Base-by-base conservation (phyloP, 352 stramenopile genomes). In the Globisporangium megalacanthum region DNA sequence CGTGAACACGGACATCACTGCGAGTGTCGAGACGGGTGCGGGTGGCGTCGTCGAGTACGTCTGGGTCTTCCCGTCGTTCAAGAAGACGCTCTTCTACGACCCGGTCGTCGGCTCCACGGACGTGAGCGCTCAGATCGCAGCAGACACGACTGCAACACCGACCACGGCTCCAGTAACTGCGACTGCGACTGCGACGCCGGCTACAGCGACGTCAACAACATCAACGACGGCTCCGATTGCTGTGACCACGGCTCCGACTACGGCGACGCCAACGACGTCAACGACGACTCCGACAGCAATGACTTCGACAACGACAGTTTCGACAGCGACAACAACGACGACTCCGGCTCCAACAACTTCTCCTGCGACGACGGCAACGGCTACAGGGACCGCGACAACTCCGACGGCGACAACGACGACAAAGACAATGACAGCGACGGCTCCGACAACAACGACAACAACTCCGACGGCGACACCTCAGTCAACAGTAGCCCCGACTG, bases 61-160 rank as follows among this genome's bases (percentile, higher is more conserved):
- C 20, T 82, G 70, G 72, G 58, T 70, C 19, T 80, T 85, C 56
- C 66, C 75, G 44, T 50, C 33, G 13, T 85, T 77, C 52, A 58
- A 13, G 0, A 52, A 58, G 8, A 71, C 47, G n/a, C 51, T 85
- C 14, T 71, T 73, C 62, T 85, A 85, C 66, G 75, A 85, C 46
- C 75, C 75, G 3, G 75, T 85, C 8, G 56, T 76, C n/a, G 69
- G 72, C 14, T 62, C 57, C 37, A 54, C 57, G 8, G 50, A 58
- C 33, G 50, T 15, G 20, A 54, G 46, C 22, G 45, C 47, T 9
- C 33, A 60, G 5, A 22, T 33, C 4, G 8, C 33, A 13, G 48
- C 42, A 1, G 53, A 59, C 31, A 47, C 45, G 22, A 49, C 36
- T 5, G 25, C 29, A 2, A 46, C 48, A 6, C 42, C 22, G 1